phyloP scores from a whole-genome alignment of 1,284 basidiomycete species.

The Golubevia sp. region DNA sequence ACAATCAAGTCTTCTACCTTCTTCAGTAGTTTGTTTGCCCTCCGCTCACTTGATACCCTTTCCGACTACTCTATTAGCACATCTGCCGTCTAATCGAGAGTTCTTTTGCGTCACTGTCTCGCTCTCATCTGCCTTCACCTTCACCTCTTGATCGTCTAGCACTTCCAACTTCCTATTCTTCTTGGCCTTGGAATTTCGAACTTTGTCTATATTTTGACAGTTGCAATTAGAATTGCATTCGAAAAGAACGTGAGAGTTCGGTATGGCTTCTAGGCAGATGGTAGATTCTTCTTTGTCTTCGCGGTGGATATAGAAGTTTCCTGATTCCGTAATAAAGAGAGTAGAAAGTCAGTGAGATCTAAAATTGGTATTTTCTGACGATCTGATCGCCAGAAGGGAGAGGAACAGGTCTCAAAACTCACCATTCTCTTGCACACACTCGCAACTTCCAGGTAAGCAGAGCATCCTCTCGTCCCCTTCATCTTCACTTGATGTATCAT shows the following conservation, averaged over 20 bases:
- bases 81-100: no score
- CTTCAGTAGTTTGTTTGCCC: background rate
- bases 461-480: no score
- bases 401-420: background rate
- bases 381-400: background rate
- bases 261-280: background rate
- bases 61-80: background rate
- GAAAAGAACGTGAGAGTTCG: background rate
- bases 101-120: no score
- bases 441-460: constrained; percentile 1
- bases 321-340: background rate
- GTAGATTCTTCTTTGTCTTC: background rate
- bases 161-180: background rate
- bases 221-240: background rate
- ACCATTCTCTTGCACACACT: background rate
- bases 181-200: no score
- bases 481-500: no score
- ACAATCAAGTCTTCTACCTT: background rate
- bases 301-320: background rate
- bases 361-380: no score
- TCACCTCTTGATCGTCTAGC: background rate
- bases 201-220: background rate
- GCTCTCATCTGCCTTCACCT: background rate
- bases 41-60: background rate
- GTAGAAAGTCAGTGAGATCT: background rate